Conservation (phyloP, 2,329 filamentous ascomycete species). For the Aspergillus sergii region DNA sequence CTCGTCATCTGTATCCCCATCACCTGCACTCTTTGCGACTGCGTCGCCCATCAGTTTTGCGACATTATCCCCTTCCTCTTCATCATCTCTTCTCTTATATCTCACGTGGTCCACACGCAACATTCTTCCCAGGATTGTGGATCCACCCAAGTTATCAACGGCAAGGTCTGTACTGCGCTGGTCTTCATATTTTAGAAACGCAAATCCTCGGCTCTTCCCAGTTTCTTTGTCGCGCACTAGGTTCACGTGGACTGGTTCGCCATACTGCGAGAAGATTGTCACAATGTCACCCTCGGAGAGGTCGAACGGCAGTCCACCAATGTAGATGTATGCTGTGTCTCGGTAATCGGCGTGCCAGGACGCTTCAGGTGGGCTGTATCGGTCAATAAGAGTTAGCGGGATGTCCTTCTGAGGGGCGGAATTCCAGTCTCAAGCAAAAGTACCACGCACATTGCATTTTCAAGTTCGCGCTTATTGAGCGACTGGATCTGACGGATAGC, state of each 20-base stretch:
- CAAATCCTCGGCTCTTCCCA: slow-evolving; percentile 91
- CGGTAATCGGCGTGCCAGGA: slow-evolving; percentile 98
- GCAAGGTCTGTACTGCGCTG: slow-evolving; percentile 94
- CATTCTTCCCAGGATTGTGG: slow-evolving; percentile 76
- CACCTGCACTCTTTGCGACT: slow-evolving; percentile 24
- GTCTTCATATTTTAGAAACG: slow-evolving; percentile 97
- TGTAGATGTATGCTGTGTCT: slow-evolving; percentile 95
- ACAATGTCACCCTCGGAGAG: slow-evolving; percentile 94
- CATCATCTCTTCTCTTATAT: slow-evolving; percentile 84
- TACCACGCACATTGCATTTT: slow-evolving; percentile 73
- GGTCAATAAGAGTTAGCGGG: slow-evolving; percentile 12
- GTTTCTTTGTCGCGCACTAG: slow-evolving; percentile 93
- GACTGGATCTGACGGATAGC: slow-evolving; percentile 88
- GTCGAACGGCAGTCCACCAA: slow-evolving; percentile 89
- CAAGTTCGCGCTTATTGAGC: slow-evolving; percentile 92
- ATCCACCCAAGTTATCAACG: slow-evolving; percentile 91
- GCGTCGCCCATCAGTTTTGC: slow-evolving; percentile 52
- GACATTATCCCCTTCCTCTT: slow-evolving; percentile 54
- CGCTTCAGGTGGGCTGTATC: slow-evolving; percentile 71
- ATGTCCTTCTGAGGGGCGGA: neutral
- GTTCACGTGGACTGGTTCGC: slow-evolving; percentile 91
- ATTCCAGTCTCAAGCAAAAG: neutral
- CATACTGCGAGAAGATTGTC: slow-evolving; percentile 95
- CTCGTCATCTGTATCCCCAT: slow-evolving; percentile 44
- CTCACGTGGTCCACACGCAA: slow-evolving; percentile 89